Conservation (phyloP, 192 early-diverging fungal species). For the Backusella morwellensis region DNA sequence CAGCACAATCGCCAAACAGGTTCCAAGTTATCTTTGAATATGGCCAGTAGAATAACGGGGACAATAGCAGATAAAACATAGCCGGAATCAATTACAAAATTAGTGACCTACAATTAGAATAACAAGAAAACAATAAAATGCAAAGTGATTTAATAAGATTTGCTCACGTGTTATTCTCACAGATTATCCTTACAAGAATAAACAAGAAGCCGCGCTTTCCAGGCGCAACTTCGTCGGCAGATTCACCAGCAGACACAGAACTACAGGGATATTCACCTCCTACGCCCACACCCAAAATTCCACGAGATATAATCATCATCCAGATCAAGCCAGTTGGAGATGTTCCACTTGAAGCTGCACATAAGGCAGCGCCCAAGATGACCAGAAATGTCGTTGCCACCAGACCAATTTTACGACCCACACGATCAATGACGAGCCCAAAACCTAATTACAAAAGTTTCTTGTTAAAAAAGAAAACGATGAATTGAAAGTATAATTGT, state of each 20-base stretch:
- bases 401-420: conserved; percentile 55
- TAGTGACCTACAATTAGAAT: conserved; percentile 34
- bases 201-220: conserved; percentile 34
- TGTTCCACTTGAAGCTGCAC: conserved; percentile 36
- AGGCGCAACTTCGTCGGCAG: conserved; percentile 47
- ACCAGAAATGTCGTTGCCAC: conserved; percentile 45
- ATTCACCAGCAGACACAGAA: conserved; percentile 52
- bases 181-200: conserved; percentile 14
- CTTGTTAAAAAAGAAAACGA: background rate
- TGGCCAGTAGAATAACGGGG: conserved; percentile 48
- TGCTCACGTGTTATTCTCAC: background rate
- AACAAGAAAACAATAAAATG: background rate
- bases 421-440: conserved; percentile 49
- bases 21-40: conserved; percentile 43
- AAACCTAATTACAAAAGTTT: conserved; percentile 20
- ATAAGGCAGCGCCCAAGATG: conserved; percentile 45
- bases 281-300: conserved; percentile 43
- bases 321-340: conserved; percentile 45
- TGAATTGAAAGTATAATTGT: too few relatives aligned
- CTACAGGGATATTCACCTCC: conserved; percentile 57
- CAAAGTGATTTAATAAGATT: background rate
- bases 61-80: conserved; percentile 48
- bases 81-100: conserved; percentile 52
- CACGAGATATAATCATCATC: conserved; percentile 45
- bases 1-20: conserved; percentile 53